Percentiles rank a stretch among this genome's conserved stretches.
Evolutionary conservation across 2,329 filamentous ascomycete genomes (phyloP).

Genomic region (Ascochyta fabae): DNA sequence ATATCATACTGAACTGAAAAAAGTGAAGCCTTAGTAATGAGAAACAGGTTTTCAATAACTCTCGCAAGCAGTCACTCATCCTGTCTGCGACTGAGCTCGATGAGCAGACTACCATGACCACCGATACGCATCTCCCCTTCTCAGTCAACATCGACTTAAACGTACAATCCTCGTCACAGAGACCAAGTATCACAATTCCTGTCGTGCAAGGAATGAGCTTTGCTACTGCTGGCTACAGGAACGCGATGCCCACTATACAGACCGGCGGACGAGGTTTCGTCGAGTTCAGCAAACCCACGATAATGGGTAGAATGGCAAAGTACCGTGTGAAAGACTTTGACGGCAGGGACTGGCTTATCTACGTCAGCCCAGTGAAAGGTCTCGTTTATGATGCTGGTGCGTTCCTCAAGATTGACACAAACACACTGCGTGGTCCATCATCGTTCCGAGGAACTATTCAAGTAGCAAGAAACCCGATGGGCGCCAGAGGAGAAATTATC

Average conservation of each 20-base stretch:
- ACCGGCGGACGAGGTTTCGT: conserved; percentile 74
- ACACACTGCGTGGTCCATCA: conserved; percentile 67
- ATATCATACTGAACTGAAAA: background rate
- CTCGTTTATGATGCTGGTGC: conserved; percentile 65
- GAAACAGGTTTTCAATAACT: conserved; percentile 73
- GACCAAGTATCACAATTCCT: conserved; percentile 74
- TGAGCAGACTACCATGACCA: conserved; percentile 61
- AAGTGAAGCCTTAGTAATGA: background rate
- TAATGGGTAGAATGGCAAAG: conserved; percentile 72
- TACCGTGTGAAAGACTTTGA: conserved; percentile 77
- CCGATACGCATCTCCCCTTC: conserved; percentile 61
- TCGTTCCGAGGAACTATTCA: conserved; percentile 82
- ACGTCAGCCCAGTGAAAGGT: conserved; percentile 64
- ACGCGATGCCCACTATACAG: conserved; percentile 74
- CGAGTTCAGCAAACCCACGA: conserved; percentile 63
- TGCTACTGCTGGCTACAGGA: conserved; percentile 77
- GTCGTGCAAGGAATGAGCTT: conserved; percentile 90
- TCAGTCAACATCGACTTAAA: conserved; percentile 71
- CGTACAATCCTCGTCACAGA: conserved; percentile 57
- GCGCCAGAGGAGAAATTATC: conserved; percentile 65
- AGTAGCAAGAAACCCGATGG: conserved; percentile 74
- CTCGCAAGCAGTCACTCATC: conserved; percentile 80
- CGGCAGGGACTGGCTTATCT: conserved; percentile 74
- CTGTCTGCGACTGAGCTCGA: conserved; percentile 80
- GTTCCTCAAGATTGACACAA: conserved; percentile 68